Percentiles rank a stretch among this genome's conserved stretches.
Evolutionary conservation across 2,329 filamentous ascomycete genomes (phyloP).

Genomic region (Sclerotinia nivalis): DNA sequence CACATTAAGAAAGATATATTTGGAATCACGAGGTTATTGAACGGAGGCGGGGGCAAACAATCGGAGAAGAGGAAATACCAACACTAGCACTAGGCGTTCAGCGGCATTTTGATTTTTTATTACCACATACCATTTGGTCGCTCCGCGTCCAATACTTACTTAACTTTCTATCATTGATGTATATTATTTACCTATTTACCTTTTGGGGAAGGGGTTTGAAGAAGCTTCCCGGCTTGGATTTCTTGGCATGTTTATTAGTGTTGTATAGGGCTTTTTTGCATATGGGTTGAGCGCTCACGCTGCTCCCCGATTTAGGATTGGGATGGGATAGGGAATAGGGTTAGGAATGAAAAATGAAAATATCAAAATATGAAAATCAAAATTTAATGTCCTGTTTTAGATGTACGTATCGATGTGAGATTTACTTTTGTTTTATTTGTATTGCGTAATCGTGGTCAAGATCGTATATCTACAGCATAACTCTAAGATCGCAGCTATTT

Average conservation of each 20-base stretch:
- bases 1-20: conserved; percentile 7
- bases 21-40: conserved; percentile 8
- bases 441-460: no score
- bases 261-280: neutral
- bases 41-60: neutral
- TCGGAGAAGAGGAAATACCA: conserved; percentile 20
- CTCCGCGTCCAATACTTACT: neutral
- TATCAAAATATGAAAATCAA: neutral
- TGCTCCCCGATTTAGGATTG: conserved; percentile 8
- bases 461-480: no score
- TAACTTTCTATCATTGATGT: conserved; percentile 10
- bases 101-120: conserved; percentile 1
- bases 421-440: neutral
- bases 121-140: conserved; percentile 5
- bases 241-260: no score
- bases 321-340: neutral
- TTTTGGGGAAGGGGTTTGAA: neutral
- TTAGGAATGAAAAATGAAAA: conserved; percentile 3
- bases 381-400: neutral
- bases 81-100: conserved; percentile 10
- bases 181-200: neutral
- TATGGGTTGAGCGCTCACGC: conserved; percentile 20
- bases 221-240: neutral
- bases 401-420: neutral
- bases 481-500: no score